Conservation (phyloP, 108 stramenopile species). For the Nitzschia sp. region DNA sequence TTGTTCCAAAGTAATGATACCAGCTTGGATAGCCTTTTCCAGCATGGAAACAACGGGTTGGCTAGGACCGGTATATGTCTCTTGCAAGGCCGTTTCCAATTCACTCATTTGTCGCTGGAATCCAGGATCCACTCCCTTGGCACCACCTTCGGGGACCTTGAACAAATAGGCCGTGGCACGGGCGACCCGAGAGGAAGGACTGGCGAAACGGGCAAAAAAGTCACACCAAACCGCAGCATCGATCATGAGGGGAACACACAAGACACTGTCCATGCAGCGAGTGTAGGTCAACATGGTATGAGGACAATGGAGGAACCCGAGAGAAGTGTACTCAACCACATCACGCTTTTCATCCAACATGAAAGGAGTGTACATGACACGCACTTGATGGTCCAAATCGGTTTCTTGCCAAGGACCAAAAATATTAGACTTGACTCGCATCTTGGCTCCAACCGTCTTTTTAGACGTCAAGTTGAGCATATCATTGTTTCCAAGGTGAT, state of each 20-base stretch:
- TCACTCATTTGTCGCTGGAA: constrained; percentile 60
- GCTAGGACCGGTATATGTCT: neutral
- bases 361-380: constrained; percentile 81
- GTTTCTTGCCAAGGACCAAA: constrained; percentile 80
- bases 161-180: constrained; percentile 85
- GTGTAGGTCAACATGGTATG: constrained; percentile 91
- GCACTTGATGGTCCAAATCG: constrained; percentile 76
- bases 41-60: neutral
- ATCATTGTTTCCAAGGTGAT: constrained; percentile 90
- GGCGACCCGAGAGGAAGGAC: constrained; percentile 47
- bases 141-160: constrained; percentile 83
- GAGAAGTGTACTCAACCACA: constrained; percentile 82
- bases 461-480: constrained; percentile 80
- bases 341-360: constrained; percentile 89
- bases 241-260: constrained; percentile 85
- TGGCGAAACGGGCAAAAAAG: constrained; percentile 59
- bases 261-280: constrained; percentile 81
- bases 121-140: constrained; percentile 52
- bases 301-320: constrained; percentile 65
- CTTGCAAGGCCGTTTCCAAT: constrained; percentile 42
- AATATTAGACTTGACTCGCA: constrained; percentile 79
- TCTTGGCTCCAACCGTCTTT: constrained; percentile 68
- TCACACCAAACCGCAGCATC: constrained; percentile 84
- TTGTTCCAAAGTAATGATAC: constrained; percentile 26
- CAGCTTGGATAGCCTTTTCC: constrained; percentile 18